These are phyloP conservation scores for Daldinia bambusicola DNA, from an alignment of 495 filamentous ascomycete genomes.

Conservation along the genomic window DNA sequence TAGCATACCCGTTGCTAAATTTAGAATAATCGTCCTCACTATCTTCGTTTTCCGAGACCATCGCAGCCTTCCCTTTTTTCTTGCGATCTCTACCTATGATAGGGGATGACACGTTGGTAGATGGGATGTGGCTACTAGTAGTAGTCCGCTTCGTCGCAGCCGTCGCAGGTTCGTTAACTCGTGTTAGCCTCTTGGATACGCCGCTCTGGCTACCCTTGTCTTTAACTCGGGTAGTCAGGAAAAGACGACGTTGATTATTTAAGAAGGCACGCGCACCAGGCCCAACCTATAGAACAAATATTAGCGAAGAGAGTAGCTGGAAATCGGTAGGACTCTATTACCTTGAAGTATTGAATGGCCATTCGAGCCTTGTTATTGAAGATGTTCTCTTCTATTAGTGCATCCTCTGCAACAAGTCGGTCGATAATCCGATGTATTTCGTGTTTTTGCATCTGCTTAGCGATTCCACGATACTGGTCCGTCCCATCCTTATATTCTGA, in stretches of 20 bases:
- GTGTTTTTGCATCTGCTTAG: slow-evolving; percentile 56
- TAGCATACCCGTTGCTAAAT: slow-evolving; percentile 57
- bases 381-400: slow-evolving; percentile 61
- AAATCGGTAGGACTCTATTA: slow-evolving; percentile 61
- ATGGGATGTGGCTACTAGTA: slow-evolving; percentile 53
- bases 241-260: slow-evolving; percentile 43
- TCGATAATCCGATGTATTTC: slow-evolving; percentile 63
- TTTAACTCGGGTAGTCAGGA: slow-evolving; percentile 50
- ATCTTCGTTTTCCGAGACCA: slow-evolving; percentile 43
- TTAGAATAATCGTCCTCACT: slow-evolving; percentile 49
- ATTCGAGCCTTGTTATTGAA: slow-evolving; percentile 49
- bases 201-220: slow-evolving; percentile 41
- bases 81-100: slow-evolving; percentile 55
- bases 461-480: slow-evolving; percentile 55
- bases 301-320: slow-evolving; percentile 59
- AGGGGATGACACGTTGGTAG: slow-evolving; percentile 90
- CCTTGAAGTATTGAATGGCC: slow-evolving; percentile 53
- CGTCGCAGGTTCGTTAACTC: slow-evolving; percentile 37
- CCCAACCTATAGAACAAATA: slow-evolving; percentile 56
- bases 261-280: slow-evolving; percentile 46
- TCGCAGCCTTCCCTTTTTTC: slow-evolving; percentile 59
- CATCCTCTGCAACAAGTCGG: slow-evolving; percentile 52
- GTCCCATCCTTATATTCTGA: slow-evolving; percentile 47
- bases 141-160: slow-evolving; percentile 46
- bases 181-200: slow-evolving; percentile 28